Conservation (phyloP, 768 basidiomycete genomes). For the Boletales sp. region DNA sequence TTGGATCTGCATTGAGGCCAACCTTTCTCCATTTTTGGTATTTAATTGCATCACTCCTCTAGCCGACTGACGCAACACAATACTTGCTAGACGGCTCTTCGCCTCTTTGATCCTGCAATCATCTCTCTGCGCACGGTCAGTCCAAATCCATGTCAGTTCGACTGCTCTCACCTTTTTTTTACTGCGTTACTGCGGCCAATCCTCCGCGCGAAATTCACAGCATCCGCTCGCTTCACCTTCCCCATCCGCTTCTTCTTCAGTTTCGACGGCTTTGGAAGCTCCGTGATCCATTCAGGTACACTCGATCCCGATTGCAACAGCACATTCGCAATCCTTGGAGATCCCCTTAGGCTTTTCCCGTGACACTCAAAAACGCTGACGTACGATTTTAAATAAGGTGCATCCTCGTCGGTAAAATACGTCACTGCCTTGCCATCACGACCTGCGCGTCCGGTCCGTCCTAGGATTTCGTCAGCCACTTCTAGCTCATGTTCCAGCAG, state of each 20-base stretch:
- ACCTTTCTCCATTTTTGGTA: too few relatives aligned
- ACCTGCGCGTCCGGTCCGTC: constrained; percentile 93
- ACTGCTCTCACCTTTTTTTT: constrained; percentile 58
- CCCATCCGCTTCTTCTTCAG: constrained; percentile 84
- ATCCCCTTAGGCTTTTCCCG: constrained; percentile 6
- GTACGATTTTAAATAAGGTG: constrained; percentile 85
- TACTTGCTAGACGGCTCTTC: constrained; percentile 25
- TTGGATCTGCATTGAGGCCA: constrained; percentile 26
- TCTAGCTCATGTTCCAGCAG: background rate
- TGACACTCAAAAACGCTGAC: constrained; percentile 17
- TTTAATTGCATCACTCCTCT: too few relatives aligned
- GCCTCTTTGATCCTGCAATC: constrained; percentile 69
- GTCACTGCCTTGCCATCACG: constrained; percentile 91
- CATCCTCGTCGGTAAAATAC: constrained; percentile 93
- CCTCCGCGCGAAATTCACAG: constrained; percentile 64
- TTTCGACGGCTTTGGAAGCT: constrained; percentile 90
- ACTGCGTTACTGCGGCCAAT: constrained; percentile 69
- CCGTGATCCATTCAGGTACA: constrained; percentile 94
- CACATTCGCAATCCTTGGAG: constrained; percentile 86
- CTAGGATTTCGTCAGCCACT: constrained; percentile 33
- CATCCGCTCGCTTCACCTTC: constrained; percentile 75
- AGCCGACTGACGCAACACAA: too few relatives aligned
- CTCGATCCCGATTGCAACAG: constrained; percentile 85
- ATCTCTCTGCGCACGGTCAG: constrained; percentile 55
- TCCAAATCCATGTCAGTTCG: background rate